A percentile compares a stretch with the other conserved stretches of the same genome.
phyloP scores from a whole-genome alignment of 768 basidiomycete species.

The Phlegmacium glaucopus region DNA sequence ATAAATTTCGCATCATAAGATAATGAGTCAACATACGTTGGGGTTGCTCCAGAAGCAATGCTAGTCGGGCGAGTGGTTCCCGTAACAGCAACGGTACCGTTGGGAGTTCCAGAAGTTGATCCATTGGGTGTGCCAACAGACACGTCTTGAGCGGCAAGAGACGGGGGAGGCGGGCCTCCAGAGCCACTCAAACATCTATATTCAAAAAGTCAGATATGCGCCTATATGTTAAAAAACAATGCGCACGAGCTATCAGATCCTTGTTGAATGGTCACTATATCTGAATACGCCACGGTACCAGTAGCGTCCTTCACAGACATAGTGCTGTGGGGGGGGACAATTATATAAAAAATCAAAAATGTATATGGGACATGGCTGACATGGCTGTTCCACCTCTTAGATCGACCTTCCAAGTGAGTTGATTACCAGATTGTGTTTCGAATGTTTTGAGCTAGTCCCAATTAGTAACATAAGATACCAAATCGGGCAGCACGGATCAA shows the following conservation, averaged over 20 bases:
- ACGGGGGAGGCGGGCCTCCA: no score
- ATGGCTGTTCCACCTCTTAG: slow-evolving; percentile 39
- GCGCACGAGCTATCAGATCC: slow-evolving; percentile 23
- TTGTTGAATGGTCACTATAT: slow-evolving; percentile 40
- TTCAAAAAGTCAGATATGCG: slow-evolving; percentile 3
- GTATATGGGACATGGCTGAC: slow-evolving; percentile 31
- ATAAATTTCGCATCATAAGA: no score
- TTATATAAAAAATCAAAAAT: not conserved
- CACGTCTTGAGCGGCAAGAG: no score
- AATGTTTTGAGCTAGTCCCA: slow-evolving; percentile 51
- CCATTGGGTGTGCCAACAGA: no score
- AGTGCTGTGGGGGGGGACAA: slow-evolving; percentile 37
- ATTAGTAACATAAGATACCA: slow-evolving; percentile 13
- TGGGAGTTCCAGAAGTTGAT: no score
- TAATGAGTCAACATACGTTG: no score
- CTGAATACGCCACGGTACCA: slow-evolving; percentile 50
- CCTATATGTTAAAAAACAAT: not conserved
- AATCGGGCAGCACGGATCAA: slow-evolving; percentile 7
- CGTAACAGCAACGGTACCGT: no score
- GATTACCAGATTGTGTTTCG: slow-evolving; percentile 37
- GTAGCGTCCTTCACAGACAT: slow-evolving; percentile 54
- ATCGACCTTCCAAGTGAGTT: slow-evolving; percentile 55
- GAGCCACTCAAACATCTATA: slow-evolving; percentile 6
- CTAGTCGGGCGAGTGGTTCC: no score
- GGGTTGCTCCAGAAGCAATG: no score